phyloP scores from a whole-genome alignment of 169 alveolate genomes.

The Theileria sp. region DNA sequence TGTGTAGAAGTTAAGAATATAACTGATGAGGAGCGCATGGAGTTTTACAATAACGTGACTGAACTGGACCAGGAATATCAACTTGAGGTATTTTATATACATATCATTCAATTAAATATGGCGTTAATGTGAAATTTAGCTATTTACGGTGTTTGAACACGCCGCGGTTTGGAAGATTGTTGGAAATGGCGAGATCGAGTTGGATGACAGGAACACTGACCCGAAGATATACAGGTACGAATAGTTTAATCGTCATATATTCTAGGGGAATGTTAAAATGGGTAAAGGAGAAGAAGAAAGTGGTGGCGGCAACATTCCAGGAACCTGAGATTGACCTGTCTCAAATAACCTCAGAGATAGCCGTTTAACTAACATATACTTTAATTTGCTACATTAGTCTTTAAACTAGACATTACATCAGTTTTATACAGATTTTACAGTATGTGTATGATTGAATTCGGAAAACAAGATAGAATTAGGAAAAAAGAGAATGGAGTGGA shows the following conservation, averaged over 20 bases:
- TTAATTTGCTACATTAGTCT: background rate
- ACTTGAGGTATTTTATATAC: conserved; percentile 18
- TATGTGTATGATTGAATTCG: background rate
- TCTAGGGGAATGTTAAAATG: conserved; percentile 52
- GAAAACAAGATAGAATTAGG: too few relatives aligned
- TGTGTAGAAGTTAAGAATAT: conserved; percentile 11
- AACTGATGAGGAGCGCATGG: conserved; percentile 46
- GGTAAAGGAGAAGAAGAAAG: conserved; percentile 24
- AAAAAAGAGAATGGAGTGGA: too few relatives aligned
- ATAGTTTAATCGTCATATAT: background rate
- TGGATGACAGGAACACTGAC: conserved; percentile 74
- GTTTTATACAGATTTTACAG: background rate
- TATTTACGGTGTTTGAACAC: conserved; percentile 70
- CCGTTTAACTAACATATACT: conserved; percentile 1
- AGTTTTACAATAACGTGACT: conserved; percentile 42
- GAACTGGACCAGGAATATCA: conserved; percentile 45
- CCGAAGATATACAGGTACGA: conserved; percentile 75
- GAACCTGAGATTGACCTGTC: conserved; percentile 4
- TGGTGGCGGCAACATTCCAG: background rate
- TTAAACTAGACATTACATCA: background rate
- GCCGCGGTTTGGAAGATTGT: conserved; percentile 77
- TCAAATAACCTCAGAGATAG: background rate
- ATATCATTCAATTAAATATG: background rate
- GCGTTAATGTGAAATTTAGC: conserved; percentile 21
- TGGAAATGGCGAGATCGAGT: conserved; percentile 78